Evolutionary conservation across 192 early-diverging fungal genomes (phyloP), one percentile per base, ranked within the genome.

Genomic region (Entomortierella beljakovae): DNA sequence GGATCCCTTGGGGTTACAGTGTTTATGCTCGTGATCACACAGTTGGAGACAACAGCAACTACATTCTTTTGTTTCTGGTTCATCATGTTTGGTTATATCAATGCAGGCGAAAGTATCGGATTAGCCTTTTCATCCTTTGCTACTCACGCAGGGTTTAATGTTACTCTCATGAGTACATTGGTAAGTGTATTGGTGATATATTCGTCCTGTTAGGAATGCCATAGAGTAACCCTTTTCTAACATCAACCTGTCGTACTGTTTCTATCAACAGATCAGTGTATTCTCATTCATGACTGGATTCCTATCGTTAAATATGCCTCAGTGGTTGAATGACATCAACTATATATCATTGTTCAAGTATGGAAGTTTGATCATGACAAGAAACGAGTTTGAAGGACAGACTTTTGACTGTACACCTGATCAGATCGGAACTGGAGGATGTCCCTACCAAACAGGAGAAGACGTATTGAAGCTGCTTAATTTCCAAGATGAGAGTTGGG

Each of bases 1-100:
- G 75, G 67, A 23, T 79, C 75, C 0, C 32, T 79, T 37, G 67
- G 67, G 25, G 75, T 70, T 48, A 70, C 68, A 1, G 55, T 79
- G 8, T 79, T 79, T 40, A 70, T 79, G 75, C 35, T 79, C 18
- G 68, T 70, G 20, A 50, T 79, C 32, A 79, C 67, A 0, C 3
- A 53, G 25, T 52, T 79, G 51, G 34, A 70, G 57, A 79, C 75
- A 4, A 79, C 75, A 5, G 68, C 65, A 11, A 13, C 65, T 61
- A 79, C 75, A 7, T 79, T 79, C 67, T 79, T 79, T 46, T 61
- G 61, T 37, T 79, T 79, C 62, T 79, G 75, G 75, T 26, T 70
- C 32, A 64, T 79, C 31, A 79, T 79, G 75, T 79, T 79, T 79
- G 75, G 75, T 23, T 79, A 70, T 40, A 79, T 79, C 52, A 79